Conservation (phyloP, 345 rosid species). For the Durio zibethinus region DNA sequence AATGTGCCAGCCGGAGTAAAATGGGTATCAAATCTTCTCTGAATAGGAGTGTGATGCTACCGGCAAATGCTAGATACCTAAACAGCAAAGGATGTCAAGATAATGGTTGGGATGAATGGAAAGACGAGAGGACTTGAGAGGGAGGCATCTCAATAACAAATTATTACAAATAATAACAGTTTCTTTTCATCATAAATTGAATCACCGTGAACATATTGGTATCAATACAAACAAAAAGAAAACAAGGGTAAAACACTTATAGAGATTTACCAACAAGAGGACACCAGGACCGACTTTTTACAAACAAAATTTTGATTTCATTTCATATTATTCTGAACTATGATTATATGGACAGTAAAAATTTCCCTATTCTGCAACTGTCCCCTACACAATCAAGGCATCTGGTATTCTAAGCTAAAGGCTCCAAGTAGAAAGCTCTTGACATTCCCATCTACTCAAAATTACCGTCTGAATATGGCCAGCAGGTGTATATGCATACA, state of each 20-base stretch:
- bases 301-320: conserved; percentile 7
- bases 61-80: too few relatives aligned
- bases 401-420: neutral
- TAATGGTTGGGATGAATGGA: too few relatives aligned
- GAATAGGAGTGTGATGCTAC: too few relatives aligned
- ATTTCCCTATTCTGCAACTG: conserved; percentile 2
- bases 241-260: neutral
- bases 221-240: neutral
- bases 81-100: too few relatives aligned
- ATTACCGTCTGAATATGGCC: neutral
- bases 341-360: neutral
- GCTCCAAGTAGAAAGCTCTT: neutral
- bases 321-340: neutral
- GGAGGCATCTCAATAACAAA: neutral
- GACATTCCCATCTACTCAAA: neutral
- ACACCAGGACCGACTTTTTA: neutral
- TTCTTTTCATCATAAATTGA: neutral
- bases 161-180: neutral
- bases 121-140: neutral
- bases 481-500: neutral
- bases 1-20: too few relatives aligned
- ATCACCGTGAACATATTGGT: neutral
- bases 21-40: too few relatives aligned
- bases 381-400: neutral
- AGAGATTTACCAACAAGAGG: neutral